Evolutionary conservation across 2,329 filamentous ascomycete genomes (phyloP).

Genomic region (Leptoxyphium fumago): DNA sequence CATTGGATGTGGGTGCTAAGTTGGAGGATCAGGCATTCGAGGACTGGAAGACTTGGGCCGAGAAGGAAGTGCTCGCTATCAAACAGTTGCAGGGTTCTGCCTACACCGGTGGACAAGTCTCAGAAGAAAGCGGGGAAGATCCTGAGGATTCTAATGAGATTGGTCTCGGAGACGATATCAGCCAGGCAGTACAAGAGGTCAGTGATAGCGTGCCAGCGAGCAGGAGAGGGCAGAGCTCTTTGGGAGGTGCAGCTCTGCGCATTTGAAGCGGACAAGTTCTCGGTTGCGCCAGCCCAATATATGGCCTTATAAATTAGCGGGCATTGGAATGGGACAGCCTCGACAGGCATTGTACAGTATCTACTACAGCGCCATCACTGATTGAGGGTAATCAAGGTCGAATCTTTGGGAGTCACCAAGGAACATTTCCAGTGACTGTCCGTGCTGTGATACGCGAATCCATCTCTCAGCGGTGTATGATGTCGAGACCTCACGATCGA

Average conservation of each 20-base stretch:
- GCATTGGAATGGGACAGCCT: no score
- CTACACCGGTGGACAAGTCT: constrained; percentile 17
- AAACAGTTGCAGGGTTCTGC: constrained; percentile 34
- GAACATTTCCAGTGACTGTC: no score
- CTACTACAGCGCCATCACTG: no score
- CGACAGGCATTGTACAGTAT: no score
- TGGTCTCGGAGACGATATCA: constrained; percentile 8
- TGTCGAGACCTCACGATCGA: no score
- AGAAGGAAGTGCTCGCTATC: constrained; percentile 33
- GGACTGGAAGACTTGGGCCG: constrained; percentile 72
- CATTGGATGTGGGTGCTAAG: constrained; percentile 62
- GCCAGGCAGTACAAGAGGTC: constrained; percentile 22
- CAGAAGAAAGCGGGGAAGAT: constrained; percentile 14
- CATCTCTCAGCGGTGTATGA: no score
- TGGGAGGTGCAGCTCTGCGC: constrained; percentile 24
- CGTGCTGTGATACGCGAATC: no score
- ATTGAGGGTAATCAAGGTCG: no score
- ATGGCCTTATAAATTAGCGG: no score
- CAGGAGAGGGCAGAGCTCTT: constrained; percentile 20
- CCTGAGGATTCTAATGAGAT: constrained; percentile 16
- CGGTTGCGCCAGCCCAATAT: no score
- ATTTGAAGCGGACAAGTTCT: constrained; percentile 9
- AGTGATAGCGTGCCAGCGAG: constrained; percentile 17
- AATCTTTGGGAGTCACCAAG: no score
- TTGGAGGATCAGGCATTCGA: constrained; percentile 72